Evolutionary conservation across 2,329 filamentous ascomycete genomes (phyloP).

Genomic region (Colletotrichum sp.): DNA sequence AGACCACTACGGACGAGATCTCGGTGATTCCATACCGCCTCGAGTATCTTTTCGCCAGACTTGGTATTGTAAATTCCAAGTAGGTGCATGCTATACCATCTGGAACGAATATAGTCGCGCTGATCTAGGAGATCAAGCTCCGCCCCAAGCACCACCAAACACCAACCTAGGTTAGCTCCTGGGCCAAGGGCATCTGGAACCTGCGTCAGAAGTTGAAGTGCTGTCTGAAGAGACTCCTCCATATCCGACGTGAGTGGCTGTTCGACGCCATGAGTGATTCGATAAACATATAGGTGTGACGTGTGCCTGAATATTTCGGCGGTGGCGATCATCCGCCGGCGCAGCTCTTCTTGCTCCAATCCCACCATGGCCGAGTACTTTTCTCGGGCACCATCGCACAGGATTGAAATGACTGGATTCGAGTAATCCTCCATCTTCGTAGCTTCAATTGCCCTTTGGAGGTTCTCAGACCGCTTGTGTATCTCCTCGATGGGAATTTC

Average conservation of each 20-base stretch:
- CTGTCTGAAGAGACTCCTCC: not conserved
- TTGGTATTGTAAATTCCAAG: not conserved
- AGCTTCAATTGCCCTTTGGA: not conserved
- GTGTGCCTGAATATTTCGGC: constrained; percentile 14
- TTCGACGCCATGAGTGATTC: not conserved
- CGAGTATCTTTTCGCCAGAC: constrained; percentile 2
- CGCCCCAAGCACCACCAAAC: constrained; percentile 4
- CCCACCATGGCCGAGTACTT: not conserved
- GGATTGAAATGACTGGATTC: not conserved
- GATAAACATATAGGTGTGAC: constrained; percentile 8
- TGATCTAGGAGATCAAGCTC: not conserved
- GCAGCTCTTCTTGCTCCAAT: constrained; percentile 5
- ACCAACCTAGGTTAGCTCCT: constrained; percentile 9
- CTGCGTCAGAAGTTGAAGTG: not conserved
- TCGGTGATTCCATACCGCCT: not conserved
- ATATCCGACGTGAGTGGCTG: not conserved
- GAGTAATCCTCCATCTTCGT: not conserved
- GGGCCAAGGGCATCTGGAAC: constrained; percentile 5
- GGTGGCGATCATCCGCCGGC: not conserved
- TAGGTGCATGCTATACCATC: not conserved
- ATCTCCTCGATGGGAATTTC: not conserved
- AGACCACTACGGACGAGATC: not conserved
- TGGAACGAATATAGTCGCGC: not conserved
- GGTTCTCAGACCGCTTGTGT: not conserved
- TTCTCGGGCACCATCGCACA: not conserved